Base-by-base conservation (phyloP, 2,329 filamentous ascomycete species). In the Penicillium sp. region DNA sequence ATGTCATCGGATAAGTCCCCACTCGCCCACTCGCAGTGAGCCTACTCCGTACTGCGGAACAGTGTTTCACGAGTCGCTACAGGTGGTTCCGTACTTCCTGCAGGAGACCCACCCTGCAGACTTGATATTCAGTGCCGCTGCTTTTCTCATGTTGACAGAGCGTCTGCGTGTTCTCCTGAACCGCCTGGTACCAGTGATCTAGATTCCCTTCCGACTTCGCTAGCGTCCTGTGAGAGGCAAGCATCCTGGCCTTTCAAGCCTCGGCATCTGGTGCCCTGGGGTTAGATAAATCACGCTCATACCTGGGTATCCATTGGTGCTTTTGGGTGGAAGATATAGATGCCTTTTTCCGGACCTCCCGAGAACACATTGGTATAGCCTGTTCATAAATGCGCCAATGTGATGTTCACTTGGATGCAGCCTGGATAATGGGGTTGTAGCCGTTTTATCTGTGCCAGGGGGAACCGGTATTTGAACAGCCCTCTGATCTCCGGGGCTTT, bases 201-300 rank as follows among this genome's bases (percentile, higher is more conserved):
- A n/a, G 52, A 54, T 15, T 57, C 55, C 21, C 43, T 19, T 54
- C 54, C 3, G 54, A 57, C 37, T 46, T 49, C 29, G 57, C 54
- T n/a, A 57, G 31, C 1, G 40, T 52, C 45, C 51, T 45, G 32
- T 57, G 54, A 7, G 54, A 54, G 6, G 51, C 50, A 34, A 55
- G 37, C 13, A 59, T 54, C 24, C 54, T 53, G 2, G 48, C 43
- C 39, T 58, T 57, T 13, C 45, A 49, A 29, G 45, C 31, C 7
- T 53, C 52, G 0, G 52, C 55, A 10, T 60, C 54, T 7, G 53
- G 55, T 7, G 57, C 53, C 2, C 44, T 29, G 2, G 53, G 55
- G 10, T 57, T 6, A 57, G 56, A 19, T 55, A 41, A 15, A 59
- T 48, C 0, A 61, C 58, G 13, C 53, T 57, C 58, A 60, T 62